A percentile compares a stretch with the other conserved stretches of the same genome.
phyloP scores from a whole-genome alignment of 139 green algal species.

The Chlorella sp. region DNA sequence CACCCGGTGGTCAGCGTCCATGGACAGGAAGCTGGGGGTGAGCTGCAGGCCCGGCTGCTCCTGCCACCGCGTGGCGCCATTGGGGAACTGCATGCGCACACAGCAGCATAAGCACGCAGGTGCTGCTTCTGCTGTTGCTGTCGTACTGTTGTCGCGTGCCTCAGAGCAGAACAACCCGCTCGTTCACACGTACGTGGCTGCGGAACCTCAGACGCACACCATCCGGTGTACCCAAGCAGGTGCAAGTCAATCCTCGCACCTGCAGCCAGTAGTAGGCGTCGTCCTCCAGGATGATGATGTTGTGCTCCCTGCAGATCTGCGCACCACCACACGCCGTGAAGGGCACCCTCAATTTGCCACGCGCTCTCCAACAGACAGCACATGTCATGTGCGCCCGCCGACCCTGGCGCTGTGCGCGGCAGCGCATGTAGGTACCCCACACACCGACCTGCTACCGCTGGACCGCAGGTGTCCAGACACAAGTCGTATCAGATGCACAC shows the following conservation, averaged over 20 bases:
- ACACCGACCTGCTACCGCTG: no score
- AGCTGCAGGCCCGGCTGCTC: conserved; percentile 8
- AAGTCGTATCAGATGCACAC: no score
- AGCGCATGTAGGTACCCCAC: background rate
- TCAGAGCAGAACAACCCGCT: no score
- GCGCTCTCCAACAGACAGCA: background rate
- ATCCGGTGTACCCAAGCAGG: no score
- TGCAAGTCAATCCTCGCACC: no score
- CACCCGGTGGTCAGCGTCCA: conserved; percentile 66
- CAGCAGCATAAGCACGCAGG: no score
- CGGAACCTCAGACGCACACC: no score
- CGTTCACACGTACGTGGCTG: no score
- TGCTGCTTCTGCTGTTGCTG: no score
- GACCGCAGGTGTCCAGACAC: no score
- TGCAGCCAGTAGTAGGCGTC: conserved; percentile 82
- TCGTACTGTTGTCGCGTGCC: no score
- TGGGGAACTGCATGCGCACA: conserved; percentile 4
- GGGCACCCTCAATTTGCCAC: background rate
- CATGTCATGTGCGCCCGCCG: background rate
- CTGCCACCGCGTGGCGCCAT: background rate
- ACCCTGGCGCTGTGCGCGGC: background rate
- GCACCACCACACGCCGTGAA: background rate
- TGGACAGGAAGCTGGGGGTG: conserved; percentile 43
- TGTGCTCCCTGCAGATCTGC: conserved; percentile 26
- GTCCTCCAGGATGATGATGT: conserved; percentile 77